Conservation (phyloP, 2,329 filamentous ascomycete genomes). For the Epichloe hybrida region DNA sequence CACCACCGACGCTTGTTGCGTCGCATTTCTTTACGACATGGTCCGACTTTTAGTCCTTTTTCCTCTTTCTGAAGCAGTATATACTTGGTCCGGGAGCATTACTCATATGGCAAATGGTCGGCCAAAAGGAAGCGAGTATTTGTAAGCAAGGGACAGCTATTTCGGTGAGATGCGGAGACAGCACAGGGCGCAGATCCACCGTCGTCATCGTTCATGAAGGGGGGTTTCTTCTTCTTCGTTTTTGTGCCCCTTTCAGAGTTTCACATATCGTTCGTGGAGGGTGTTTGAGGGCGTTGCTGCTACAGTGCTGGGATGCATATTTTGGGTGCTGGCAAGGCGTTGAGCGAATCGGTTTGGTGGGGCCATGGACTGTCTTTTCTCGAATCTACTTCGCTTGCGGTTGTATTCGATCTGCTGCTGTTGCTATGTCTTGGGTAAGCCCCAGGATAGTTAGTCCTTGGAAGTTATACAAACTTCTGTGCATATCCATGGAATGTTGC, state of each 20-base stretch:
- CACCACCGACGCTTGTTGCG: background rate
- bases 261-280: background rate
- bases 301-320: background rate
- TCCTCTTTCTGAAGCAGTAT: background rate
- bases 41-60: background rate
- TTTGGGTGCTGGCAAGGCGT: background rate
- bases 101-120: background rate
- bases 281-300: conserved; percentile 1
- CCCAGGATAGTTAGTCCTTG: no score
- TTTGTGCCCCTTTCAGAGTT: background rate
- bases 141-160: background rate
- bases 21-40: background rate
- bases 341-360: background rate
- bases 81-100: background rate
- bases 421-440: no score
- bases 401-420: no score
- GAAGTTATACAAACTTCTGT: no score
- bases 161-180: background rate
- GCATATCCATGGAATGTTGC: no score
- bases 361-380: no score
- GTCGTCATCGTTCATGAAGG: background rate
- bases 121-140: background rate
- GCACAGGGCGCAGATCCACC: background rate
- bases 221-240: background rate
- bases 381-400: no score